These are phyloP conservation scores for Stylosanthes scabra DNA, from an alignment of 331 rosid species.

Conservation along the genomic window DNA sequence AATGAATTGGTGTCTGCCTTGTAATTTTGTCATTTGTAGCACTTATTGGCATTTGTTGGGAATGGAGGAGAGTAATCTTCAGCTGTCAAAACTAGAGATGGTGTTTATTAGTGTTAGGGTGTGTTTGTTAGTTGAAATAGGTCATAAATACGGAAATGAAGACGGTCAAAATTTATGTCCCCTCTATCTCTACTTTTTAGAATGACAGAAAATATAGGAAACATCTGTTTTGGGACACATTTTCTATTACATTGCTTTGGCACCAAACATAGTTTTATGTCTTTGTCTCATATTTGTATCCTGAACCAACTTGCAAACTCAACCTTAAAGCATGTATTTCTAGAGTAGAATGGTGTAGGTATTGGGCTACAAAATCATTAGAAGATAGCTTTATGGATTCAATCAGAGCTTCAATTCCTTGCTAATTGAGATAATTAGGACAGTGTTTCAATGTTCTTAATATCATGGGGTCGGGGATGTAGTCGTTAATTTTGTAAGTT, in stretches of 20 bases:
- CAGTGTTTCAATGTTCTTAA: neutral
- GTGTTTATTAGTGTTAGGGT: neutral
- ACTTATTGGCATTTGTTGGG: neutral
- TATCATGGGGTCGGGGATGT: neutral
- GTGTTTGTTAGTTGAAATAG: no score
- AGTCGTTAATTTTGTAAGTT: slow-evolving; percentile 13
- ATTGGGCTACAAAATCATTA: neutral
- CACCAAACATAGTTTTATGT: no score
- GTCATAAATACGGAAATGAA: no score
- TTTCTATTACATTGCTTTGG: no score
- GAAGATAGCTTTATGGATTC: slow-evolving; percentile 22
- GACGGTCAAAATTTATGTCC: no score
- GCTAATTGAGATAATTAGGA: slow-evolving; percentile 21
- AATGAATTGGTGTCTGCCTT: no score
- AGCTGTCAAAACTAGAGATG: neutral
- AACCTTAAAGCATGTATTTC: no score
- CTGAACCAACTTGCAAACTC: no score
- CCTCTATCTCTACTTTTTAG: no score
- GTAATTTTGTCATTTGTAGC: slow-evolving; percentile 8
- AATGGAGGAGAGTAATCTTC: neutral
- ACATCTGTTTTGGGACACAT: no score
- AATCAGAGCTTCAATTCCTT: slow-evolving; percentile 14
- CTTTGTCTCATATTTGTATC: no score
- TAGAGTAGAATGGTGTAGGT: slow-evolving; percentile 22
- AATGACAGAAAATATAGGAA: no score